phyloP scores from a whole-genome alignment of 164 flowering plant species.

The Umbellularia californica region DNA sequence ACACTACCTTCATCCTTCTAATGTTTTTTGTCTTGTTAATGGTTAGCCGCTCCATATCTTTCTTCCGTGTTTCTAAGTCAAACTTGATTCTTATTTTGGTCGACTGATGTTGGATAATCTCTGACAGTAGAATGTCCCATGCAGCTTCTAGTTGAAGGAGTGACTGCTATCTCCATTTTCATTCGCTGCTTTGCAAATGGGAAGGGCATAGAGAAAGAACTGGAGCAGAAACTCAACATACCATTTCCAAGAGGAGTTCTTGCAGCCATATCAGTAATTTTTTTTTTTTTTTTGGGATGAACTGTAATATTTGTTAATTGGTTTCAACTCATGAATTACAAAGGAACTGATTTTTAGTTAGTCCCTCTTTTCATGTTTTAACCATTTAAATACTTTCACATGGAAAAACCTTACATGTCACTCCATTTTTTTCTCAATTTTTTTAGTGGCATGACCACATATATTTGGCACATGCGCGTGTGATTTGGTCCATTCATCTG shows the following conservation, averaged over 20 bases:
- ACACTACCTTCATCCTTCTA: conserved; percentile 82
- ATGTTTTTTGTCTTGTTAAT: conserved; percentile 68
- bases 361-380: no score
- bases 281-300: no score
- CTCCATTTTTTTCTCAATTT: no score
- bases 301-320: no score
- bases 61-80: background rate
- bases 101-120: background rate
- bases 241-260: conserved; percentile 77
- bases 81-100: background rate
- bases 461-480: no score
- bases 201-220: conserved; percentile 62
- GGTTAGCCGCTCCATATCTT: conserved; percentile 41
- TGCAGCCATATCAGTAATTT: conserved; percentile 67
- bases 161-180: conserved; percentile 77
- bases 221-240: conserved; percentile 40
- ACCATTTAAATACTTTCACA: background rate
- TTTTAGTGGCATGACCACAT: no score
- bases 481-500: no score
- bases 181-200: conserved; percentile 78
- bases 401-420: background rate
- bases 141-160: conserved; percentile 85
- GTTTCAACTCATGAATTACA: no score
- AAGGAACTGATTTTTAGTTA: no score
- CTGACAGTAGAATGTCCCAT: conserved; percentile 1